These are phyloP conservation scores for Alloascoidea hylecoeti DNA, from an alignment of 805 yeast genomes.

Conservation along the genomic window DNA sequence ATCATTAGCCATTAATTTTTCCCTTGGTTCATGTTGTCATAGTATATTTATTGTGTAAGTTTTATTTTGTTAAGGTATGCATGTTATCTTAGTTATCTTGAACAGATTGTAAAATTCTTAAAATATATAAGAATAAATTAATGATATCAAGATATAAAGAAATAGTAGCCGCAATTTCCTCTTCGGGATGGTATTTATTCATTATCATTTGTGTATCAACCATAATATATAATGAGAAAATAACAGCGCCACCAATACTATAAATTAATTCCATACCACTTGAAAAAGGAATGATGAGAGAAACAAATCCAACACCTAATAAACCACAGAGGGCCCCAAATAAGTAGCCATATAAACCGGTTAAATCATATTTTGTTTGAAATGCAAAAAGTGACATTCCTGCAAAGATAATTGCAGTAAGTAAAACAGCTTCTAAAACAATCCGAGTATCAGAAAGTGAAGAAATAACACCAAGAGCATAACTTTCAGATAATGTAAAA, in stretches of 20 bases:
- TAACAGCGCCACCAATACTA: conserved; percentile 58
- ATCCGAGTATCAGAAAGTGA: conserved; percentile 46
- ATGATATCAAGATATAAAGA: conserved; percentile 69
- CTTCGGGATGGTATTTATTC: conserved; percentile 67
- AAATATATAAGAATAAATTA: conserved; percentile 65
- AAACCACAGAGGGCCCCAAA: conserved; percentile 48
- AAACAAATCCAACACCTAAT: conserved; percentile 58
- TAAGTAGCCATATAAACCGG: conserved; percentile 48
- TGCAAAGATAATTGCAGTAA: conserved; percentile 58
- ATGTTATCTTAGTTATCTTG: background rate
- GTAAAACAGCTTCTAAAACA: conserved; percentile 54
- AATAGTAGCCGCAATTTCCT: conserved; percentile 73
- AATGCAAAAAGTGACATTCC: conserved; percentile 68
- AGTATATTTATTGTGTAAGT: too few relatives aligned
- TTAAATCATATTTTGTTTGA: conserved; percentile 65
- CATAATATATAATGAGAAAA: conserved; percentile 59
- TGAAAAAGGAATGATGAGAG: conserved; percentile 49
- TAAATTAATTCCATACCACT: conserved; percentile 50
- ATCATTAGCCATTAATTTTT: too few relatives aligned
- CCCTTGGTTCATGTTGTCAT: too few relatives aligned
- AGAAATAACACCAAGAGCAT: conserved; percentile 54
- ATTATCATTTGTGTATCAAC: conserved; percentile 74
- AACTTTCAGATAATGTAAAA: conserved; percentile 67
- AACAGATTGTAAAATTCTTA: conserved; percentile 35
- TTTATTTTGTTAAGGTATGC: too few relatives aligned